A percentile compares a stretch with the other conserved stretches of the same genome.
These are phyloP conservation scores for Paramecium sexaurelia DNA, from an alignment of 73 alveolate genomes.

Conservation along the genomic window DNA sequence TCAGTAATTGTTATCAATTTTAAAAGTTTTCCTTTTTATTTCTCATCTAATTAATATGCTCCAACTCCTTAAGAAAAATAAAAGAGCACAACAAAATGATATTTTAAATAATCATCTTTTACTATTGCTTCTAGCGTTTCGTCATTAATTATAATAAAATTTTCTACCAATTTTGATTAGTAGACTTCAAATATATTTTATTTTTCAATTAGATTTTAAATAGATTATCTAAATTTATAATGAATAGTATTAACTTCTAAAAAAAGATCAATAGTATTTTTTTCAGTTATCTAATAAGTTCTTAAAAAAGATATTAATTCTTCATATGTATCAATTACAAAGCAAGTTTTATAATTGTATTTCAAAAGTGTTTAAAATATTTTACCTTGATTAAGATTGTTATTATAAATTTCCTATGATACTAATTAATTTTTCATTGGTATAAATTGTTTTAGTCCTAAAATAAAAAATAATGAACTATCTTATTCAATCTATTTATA, in stretches of 20 bases:
- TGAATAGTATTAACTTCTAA: background rate
- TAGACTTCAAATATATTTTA: background rate
- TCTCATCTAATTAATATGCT: background rate
- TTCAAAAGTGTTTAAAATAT: background rate
- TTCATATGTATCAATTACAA: background rate
- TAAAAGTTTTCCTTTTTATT: slow-evolving; percentile 21
- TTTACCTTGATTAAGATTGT: background rate
- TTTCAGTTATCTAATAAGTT: background rate
- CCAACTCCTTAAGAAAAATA: background rate
- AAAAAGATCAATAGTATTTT: background rate
- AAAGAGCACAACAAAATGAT: slow-evolving; percentile 11
- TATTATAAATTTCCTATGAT: background rate
- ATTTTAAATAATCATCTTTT: slow-evolving; percentile 26
- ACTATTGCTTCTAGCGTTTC: background rate
- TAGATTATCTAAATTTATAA: slow-evolving; percentile 1
- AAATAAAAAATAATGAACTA: background rate
- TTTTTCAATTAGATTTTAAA: background rate
- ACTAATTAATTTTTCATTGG: background rate
- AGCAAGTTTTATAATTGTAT: background rate
- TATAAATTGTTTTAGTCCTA: background rate
- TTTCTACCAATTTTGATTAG: background rate
- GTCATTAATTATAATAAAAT: background rate
- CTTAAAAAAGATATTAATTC: slow-evolving; percentile 1
- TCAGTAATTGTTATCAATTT: background rate
- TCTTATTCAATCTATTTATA: background rate